Evolutionary conservation across 495 filamentous ascomycete species (phyloP).

Genomic region (Penicillium roqueforti): DNA sequence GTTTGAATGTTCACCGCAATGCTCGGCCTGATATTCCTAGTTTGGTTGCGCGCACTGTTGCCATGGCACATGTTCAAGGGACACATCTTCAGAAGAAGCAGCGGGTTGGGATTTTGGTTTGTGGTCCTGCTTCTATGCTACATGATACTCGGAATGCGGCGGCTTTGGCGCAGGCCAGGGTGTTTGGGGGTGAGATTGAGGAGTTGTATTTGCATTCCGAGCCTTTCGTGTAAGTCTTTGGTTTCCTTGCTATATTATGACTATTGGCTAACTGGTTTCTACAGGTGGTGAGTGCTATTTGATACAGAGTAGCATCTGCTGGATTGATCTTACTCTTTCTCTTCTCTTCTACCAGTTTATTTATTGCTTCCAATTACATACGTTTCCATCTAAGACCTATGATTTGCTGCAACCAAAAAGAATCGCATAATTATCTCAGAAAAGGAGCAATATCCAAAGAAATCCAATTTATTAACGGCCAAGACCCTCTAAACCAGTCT

Average conservation of each 20-base stretch:
- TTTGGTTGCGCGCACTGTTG: conserved; percentile 29
- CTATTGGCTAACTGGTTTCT: neutral
- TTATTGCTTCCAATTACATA: neutral
- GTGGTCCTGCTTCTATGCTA: conserved; percentile 48
- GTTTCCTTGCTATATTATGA: neutral
- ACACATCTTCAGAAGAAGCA: conserved; percentile 17
- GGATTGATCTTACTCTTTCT: neutral
- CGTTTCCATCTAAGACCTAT: neutral
- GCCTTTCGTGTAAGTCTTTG: conserved; percentile 44
- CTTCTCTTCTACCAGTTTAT: neutral
- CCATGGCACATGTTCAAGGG: conserved; percentile 11
- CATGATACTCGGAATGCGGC: conserved; percentile 48
- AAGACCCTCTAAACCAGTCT: neutral
- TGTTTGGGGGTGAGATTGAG: conserved; percentile 35
- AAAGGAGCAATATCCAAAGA: neutral
- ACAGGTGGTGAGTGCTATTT: conserved; percentile 5
- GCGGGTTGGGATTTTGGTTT: conserved; percentile 44
- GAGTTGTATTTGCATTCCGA: conserved; percentile 53
- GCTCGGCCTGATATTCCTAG: conserved; percentile 38
- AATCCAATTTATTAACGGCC: neutral
- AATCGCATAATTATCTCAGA: neutral
- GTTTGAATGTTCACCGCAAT: conserved; percentile 20
- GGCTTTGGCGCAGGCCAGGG: conserved; percentile 39
- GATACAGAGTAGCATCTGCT: neutral
- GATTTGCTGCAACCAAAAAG: no score